Evolutionary conservation across 1,284 basidiomycete species (phyloP), one percentile per base, ranked within the genome.

Genomic region (Apiotrichum montevideense): DNA sequence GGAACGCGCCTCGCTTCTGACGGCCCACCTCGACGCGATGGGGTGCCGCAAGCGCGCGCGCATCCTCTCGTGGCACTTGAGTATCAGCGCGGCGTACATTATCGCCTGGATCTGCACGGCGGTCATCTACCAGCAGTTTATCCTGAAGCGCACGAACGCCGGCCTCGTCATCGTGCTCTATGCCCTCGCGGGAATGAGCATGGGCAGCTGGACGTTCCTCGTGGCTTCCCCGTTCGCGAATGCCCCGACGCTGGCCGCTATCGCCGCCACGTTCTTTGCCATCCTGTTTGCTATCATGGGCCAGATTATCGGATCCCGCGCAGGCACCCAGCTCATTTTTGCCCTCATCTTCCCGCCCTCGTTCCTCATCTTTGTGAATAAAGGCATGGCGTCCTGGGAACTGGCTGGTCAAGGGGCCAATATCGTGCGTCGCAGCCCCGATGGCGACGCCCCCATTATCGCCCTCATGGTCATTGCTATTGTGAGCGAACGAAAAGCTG

Each of bases 1-100:
- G 1, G 87, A 88, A 65, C 78, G 86, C 44, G 84, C 85, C 0
- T 80, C 76, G 52, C 69, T 80, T 6, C 68, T 87, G 42, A 86
- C 86, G 0, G 77, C 81, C 6, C 85, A 87, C 64, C 81, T 88
- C 76, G 85, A 85, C 67, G 85, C 81, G 5, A 87, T 87, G 86
- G 87, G 87, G 6, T 79, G 87, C 35, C 70, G 81, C 3, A 85
- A 87, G 63, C 82, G 82, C 0, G 85, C 86, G 14, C 79, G 85
- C 32, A 82, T 87, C 52, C 63, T 84, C 48, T 87, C 85, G 4
- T 88, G 86, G 86, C 84, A 86, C 66, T 44, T 81, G 49, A 83
- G 81, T 66, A 72, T 83, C 49, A 81, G 79, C 9, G 63, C 82
- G 5, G 80, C 80, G 0, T 85, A 85, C 66, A 77, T 85, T 13